phyloP scores from a whole-genome alignment of 2,329 filamentous ascomycete genomes.

The Allantophomopsis cytisporea region DNA sequence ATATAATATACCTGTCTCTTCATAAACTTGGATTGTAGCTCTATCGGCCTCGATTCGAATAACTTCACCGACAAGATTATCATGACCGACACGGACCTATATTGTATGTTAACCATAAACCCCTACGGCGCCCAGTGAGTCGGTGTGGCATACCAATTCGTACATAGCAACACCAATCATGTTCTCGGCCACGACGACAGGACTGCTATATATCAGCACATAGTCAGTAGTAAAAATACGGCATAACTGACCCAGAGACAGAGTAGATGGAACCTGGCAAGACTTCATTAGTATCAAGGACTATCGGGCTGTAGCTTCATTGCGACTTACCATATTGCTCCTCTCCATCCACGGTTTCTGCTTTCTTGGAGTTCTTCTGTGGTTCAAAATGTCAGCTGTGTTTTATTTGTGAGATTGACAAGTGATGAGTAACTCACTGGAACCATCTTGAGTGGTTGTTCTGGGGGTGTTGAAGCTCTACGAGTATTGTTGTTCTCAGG shows the following conservation, averaged over 20 bases:
- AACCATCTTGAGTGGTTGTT: constrained; percentile 21
- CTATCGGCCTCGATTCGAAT: constrained; percentile 95
- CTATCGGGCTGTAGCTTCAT: constrained; percentile 1
- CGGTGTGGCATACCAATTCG: constrained; percentile 59
- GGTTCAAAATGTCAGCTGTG: constrained; percentile 19
- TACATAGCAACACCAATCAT: constrained; percentile 99
- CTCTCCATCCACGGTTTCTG: constrained; percentile 29
- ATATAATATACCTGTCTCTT: constrained; percentile 70
- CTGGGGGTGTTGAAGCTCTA: constrained; percentile 9
- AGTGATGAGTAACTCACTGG: constrained; percentile 12
- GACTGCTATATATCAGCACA: constrained; percentile 33
- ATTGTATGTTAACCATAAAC: constrained; percentile 3
- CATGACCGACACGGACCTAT: constrained; percentile 82
- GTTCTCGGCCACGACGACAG: constrained; percentile 92
- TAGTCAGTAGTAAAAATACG: background rate
- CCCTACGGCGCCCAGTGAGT: background rate
- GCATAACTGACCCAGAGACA: constrained; percentile 40
- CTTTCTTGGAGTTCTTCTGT: constrained; percentile 18
- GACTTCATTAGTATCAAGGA: constrained; percentile 10
- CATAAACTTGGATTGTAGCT: constrained; percentile 96
- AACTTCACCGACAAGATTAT: constrained; percentile 88
- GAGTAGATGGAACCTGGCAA: constrained; percentile 50
- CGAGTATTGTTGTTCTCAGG: constrained; percentile 5
- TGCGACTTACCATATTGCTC: constrained; percentile 36
- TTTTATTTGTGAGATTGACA: constrained; percentile 8